Evolutionary conservation across 768 basidiomycete species (phyloP).

Genomic region (Omphalotus guepiniiformis): DNA sequence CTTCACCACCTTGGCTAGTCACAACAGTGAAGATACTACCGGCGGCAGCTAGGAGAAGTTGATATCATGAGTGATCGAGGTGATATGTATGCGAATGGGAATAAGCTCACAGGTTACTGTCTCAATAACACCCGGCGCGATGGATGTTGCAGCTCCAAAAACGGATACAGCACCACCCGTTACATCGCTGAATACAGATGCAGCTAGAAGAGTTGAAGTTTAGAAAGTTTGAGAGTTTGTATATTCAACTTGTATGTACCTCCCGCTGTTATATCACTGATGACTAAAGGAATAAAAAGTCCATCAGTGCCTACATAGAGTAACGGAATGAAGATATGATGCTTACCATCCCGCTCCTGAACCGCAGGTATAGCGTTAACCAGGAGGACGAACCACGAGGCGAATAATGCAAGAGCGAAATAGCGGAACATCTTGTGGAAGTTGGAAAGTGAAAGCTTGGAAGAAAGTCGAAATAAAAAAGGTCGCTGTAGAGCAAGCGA

Average conservation of each 20-base stretch:
- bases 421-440: not conserved
- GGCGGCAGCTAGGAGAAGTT: slow-evolving; percentile 26
- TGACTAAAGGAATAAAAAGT: too few relatives aligned
- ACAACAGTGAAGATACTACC: slow-evolving; percentile 31
- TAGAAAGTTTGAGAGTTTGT: too few relatives aligned
- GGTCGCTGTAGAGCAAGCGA: too few relatives aligned
- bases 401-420: not conserved
- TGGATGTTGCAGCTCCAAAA: slow-evolving; percentile 3
- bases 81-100: not conserved
- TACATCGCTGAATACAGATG: not conserved
- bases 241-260: too few relatives aligned
- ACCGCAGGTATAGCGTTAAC: not conserved
- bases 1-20: slow-evolving; percentile 35
- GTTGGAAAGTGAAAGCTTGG: too few relatives aligned
- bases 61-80: not conserved
- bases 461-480: too few relatives aligned
- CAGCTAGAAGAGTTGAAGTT: too few relatives aligned
- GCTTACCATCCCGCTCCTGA: not conserved
- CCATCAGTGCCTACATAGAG: too few relatives aligned
- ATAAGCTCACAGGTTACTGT: slow-evolving; percentile 3
- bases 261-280: not conserved
- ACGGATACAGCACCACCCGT: not conserved
- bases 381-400: not conserved
- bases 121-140: slow-evolving; percentile 1
- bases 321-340: not conserved